A percentile compares a stretch with the other conserved stretches of the same genome.
Conservation (phyloP, 2,329 filamentous ascomycete genomes). For the Penicillium sp. region DNA sequence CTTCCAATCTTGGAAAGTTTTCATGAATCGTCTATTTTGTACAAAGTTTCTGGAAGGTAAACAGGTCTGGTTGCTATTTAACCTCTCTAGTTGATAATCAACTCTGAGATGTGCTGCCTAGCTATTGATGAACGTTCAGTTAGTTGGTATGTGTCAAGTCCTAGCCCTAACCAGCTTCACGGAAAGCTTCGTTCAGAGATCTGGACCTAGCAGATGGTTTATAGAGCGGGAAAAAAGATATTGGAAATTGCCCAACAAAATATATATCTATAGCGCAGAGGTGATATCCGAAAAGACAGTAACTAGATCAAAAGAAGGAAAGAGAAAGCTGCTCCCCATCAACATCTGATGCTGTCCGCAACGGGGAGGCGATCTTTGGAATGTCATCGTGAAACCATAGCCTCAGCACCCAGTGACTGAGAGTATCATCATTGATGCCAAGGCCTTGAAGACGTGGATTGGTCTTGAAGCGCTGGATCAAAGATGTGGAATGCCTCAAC, state of each 20-base stretch:
- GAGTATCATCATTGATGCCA: slow-evolving; percentile 17
- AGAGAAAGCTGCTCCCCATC: not conserved
- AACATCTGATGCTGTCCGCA: not conserved
- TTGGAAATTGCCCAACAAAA: not conserved
- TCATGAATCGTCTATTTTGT: too few species aligned
- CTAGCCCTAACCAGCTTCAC: not conserved
- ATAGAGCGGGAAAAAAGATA: too few species aligned
- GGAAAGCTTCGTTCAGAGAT: not conserved
- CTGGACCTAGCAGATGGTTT: not conserved
- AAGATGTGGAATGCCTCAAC: slow-evolving; percentile 26
- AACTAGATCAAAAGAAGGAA: too few species aligned
- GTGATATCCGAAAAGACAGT: not conserved
- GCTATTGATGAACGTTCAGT: too few species aligned
- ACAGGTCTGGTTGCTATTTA: too few species aligned
- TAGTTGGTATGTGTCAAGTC: too few species aligned
- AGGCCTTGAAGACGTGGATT: slow-evolving; percentile 17
- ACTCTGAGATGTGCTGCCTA: too few species aligned
- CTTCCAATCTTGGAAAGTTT: too few species aligned
- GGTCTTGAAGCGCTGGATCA: slow-evolving; percentile 23
- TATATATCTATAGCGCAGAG: not conserved
- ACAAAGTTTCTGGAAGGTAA: too few species aligned
- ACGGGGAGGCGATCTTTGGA: not conserved
- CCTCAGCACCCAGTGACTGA: slow-evolving; percentile 21
- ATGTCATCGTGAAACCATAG: slow-evolving; percentile 22
- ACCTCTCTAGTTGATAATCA: too few species aligned